These are phyloP conservation scores for Tagetes patula DNA, from an alignment of 129 eudicot genomes.

Conservation along the genomic window DNA sequence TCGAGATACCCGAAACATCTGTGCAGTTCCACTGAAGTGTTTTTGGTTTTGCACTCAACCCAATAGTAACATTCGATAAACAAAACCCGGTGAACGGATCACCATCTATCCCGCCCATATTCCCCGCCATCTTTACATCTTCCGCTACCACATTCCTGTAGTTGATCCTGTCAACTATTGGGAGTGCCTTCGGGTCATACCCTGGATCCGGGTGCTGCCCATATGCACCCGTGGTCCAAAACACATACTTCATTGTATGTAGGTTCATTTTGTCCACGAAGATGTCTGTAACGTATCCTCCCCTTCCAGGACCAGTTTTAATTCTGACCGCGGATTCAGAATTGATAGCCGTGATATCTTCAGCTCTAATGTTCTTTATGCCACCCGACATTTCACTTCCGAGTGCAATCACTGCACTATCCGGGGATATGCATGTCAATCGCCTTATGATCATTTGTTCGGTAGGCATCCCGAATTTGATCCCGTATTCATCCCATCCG, in stretches of 20 bases:
- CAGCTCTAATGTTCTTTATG: constrained; percentile 68
- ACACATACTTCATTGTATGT: constrained; percentile 63
- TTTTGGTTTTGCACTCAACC: constrained; percentile 35
- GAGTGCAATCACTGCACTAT: constrained; percentile 81
- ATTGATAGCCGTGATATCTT: constrained; percentile 56
- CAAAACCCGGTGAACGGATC: constrained; percentile 63
- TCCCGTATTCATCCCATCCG: constrained; percentile 89
- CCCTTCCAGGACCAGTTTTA: constrained; percentile 70
- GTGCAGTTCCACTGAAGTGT: constrained; percentile 71
- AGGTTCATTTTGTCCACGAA: constrained; percentile 48
- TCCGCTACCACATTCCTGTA: constrained; percentile 47
- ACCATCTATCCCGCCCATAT: constrained; percentile 54
- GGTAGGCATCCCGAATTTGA: constrained; percentile 59
- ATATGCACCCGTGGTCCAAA: constrained; percentile 72
- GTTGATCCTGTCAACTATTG: constrained; percentile 43
- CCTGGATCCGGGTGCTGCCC: constrained; percentile 58
- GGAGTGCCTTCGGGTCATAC: constrained; percentile 71
- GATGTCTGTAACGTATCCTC: constrained; percentile 64
- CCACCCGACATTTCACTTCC: constrained; percentile 98
- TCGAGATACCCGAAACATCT: constrained; percentile 52
- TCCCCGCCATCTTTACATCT: constrained; percentile 52
- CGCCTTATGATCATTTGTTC: constrained; percentile 54
- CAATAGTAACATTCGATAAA: constrained; percentile 54
- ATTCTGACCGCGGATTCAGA: constrained; percentile 66
- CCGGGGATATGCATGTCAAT: constrained; percentile 73